Evolutionary conservation across 2,329 filamentous ascomycete species (phyloP), one percentile per base, ranked within the genome.

Genomic region (Lecanicillium sp.): DNA sequence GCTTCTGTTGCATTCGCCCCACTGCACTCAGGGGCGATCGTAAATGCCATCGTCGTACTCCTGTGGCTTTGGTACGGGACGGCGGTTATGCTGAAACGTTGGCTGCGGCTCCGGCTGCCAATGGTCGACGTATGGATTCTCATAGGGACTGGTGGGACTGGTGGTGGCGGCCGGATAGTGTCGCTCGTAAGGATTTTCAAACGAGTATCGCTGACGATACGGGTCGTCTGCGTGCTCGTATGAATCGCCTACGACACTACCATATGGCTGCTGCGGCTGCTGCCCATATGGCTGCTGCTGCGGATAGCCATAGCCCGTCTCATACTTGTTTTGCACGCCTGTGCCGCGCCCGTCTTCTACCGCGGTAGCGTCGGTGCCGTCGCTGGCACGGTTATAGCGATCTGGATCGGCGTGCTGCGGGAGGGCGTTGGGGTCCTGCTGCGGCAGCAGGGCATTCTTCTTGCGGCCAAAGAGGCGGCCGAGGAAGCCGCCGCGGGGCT

Each of bases 321-420:
- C 47, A 29, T 52, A 49, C 40, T 51, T 49, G 46, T 50, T 53
- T 47, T 55, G 50, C 14, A 44, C 13, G 40, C 42, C 15, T 50
- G 37, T 12, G 32, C 52, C 56, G n/a, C n/a, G n/a, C n/a, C n/a
- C n/a, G 22, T 49, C 44, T 41, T 49, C 53, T 29, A 62, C 53
- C 28, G 56, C 57, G 18, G 55, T 66, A 39, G 47, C 53, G 42
- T 56, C 68, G 11, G 58, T 66, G 45, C 48, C 58, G 44, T 65
- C 58, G 55, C 66, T 71, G 48, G 60, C 62, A 28, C 65, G 62
- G 38, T 49, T 49, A 50, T 54, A 55, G 27, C 35, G 41, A 71
- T 53, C 54, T 67, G 64, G 64, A 10, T 55, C 56, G n/a, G 64
- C 53, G 49, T 68, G 64, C 47, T 53, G 51, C 7, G 64, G 64